A percentile compares a stretch with the other conserved stretches of the same genome.
Conservation (phyloP, 805 yeast genomes). For the Saccharomycopsis schoenii region DNA sequence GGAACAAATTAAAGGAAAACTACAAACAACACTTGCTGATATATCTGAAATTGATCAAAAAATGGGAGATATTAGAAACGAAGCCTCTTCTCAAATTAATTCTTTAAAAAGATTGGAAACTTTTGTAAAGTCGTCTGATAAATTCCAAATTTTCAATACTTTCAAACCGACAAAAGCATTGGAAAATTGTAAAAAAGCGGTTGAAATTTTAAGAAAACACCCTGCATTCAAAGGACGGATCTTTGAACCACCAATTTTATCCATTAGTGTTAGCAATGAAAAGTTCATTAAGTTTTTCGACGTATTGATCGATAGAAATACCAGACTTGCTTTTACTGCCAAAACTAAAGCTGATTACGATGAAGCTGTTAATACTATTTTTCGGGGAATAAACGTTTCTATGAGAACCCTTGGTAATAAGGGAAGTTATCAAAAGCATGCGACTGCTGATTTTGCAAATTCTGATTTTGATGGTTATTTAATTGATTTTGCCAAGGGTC, state of each 20-base stretch:
- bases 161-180: conserved; percentile 23
- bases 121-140: conserved; percentile 35
- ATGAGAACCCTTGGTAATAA: conserved; percentile 37
- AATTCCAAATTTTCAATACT: conserved; percentile 36
- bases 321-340: conserved; percentile 57
- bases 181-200: conserved; percentile 27
- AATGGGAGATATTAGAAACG: not conserved
- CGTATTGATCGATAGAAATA: conserved; percentile 41
- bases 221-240: conserved; percentile 33
- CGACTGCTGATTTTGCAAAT: conserved; percentile 18
- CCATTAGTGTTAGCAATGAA: conserved; percentile 44
- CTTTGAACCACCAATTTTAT: conserved; percentile 66
- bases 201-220: conserved; percentile 27
- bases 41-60: not conserved
- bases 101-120: not conserved
- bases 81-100: not conserved
- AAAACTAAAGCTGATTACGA: conserved; percentile 40
- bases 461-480: conserved; percentile 67
- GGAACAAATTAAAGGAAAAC: not conserved
- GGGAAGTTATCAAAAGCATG: conserved; percentile 19
- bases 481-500: conserved; percentile 65
- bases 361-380: conserved; percentile 32
- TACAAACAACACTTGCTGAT: not conserved
- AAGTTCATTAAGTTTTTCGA: conserved; percentile 48
- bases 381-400: conserved; percentile 40